Percentiles rank a stretch among this genome's conserved stretches.
Evolutionary conservation across 306 rosid species (phyloP).

Genomic region (Casuarina equisetifolia): DNA sequence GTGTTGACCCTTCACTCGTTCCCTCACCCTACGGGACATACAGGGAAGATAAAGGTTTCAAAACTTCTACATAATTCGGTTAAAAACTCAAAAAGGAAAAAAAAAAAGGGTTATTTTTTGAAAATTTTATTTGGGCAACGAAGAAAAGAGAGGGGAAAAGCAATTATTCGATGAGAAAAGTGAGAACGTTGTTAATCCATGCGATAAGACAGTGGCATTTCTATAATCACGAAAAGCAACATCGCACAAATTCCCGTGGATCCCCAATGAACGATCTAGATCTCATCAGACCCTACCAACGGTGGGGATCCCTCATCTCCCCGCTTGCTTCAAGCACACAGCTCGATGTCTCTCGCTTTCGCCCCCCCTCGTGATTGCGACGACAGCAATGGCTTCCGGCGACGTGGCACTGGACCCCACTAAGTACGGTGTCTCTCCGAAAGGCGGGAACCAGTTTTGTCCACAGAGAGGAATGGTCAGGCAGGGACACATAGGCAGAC

Average conservation of each 20-base stretch:
- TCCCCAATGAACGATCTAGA: constrained; percentile 20
- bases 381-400: constrained; percentile 15
- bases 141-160: neutral
- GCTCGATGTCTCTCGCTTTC: constrained; percentile 67
- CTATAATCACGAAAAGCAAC: constrained; percentile 17
- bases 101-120: neutral
- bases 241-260: constrained; percentile 49
- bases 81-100: neutral
- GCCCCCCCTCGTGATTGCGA: constrained; percentile 39
- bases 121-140: neutral
- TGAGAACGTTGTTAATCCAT: constrained; percentile 21
- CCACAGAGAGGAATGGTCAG: constrained; percentile 42
- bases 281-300: neutral
- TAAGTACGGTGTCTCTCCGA: constrained; percentile 34
- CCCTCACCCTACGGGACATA: neutral
- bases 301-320: constrained; percentile 11
- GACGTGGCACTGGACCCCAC: constrained; percentile 58
- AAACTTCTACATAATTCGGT: neutral
- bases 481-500: constrained; percentile 28
- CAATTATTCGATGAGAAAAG: neutral
- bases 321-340: constrained; percentile 36
- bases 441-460: constrained; percentile 93
- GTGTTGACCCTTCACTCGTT: constrained; percentile 4
- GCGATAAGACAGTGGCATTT: constrained; percentile 1
- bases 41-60: neutral